Base-by-base conservation (phyloP, 2,329 filamentous ascomycete species). In the Fusarium illudens region DNA sequence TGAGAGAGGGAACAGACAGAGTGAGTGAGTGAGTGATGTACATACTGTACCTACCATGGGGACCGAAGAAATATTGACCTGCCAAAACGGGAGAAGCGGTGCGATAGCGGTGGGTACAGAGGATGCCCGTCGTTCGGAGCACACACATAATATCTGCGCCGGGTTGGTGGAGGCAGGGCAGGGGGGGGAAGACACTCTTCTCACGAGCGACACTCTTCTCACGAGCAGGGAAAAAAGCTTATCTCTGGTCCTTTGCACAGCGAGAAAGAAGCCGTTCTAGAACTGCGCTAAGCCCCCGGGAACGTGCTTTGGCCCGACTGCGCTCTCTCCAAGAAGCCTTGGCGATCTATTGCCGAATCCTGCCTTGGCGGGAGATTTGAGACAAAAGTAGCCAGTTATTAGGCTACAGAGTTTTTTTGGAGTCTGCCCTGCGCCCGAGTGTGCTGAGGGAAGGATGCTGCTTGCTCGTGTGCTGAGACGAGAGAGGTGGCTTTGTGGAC, bases 61-160 rank as follows among this genome's bases (percentile, higher is more conserved):
- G n/a, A n/a, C n/a, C n/a, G n/a, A n/a, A n/a, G n/a, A n/a, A n/a
- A n/a, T 34, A 42, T 27, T 11, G 48, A 68, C 66, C 66, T 69
- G 69, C 66, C 63, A n/a, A n/a, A 69, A 60, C 27, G 37, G 66
- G 66, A 15, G 58, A 60, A 51, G 65, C 58, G 54, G 36, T 13
- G 51, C 52, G 65, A 69, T 68, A 68, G 57, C 62, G 32, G 65
- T 66, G 65, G 65, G 54, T 68, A 17, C n/a, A n/a, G n/a, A n/a
- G n/a, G n/a, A n/a, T n/a, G n/a, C n/a, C n/a, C n/a, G n/a, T n/a
- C n/a, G n/a, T n/a, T n/a, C n/a, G n/a, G n/a, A n/a, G n/a, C n/a
- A n/a, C n/a, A n/a, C n/a, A n/a, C n/a, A n/a, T n/a, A 30, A 61
- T n/a, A 61, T 25, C 15, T 34, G 19, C n/a, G 4, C 30, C 37